phyloP scores from a whole-genome alignment of 495 filamentous ascomycete genomes.

The Penicillium silybi region DNA sequence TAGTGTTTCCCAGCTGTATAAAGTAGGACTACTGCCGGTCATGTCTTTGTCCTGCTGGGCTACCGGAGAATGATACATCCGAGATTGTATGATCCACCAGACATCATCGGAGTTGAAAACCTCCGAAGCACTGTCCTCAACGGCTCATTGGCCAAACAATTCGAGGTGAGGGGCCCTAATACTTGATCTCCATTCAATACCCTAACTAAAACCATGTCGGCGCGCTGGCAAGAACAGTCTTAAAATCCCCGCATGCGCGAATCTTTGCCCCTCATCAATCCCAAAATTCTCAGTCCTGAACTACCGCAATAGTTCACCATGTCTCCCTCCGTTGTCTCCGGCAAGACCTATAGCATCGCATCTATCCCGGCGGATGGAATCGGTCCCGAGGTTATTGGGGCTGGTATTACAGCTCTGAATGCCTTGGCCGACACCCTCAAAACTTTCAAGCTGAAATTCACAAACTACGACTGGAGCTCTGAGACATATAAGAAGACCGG shows the following conservation, averaged over 20 bases:
- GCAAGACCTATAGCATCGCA: conserved; percentile 43
- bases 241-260: conserved; percentile 14
- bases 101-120: conserved; percentile 9
- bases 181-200: conserved; percentile 3
- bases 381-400: conserved; percentile 50
- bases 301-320: conserved; percentile 1
- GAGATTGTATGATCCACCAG: background rate
- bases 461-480: conserved; percentile 49
- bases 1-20: no score
- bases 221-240: background rate
- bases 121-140: conserved; percentile 2
- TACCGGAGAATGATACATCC: background rate
- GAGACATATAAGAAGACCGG: conserved; percentile 51
- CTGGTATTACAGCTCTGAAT: conserved; percentile 44
- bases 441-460: conserved; percentile 48
- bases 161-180: conserved; percentile 5
- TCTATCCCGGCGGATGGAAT: conserved; percentile 54
- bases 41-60: conserved; percentile 14
- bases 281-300: background rate
- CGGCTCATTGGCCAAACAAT: conserved; percentile 6
- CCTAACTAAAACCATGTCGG: conserved; percentile 2
- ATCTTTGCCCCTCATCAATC: conserved; percentile 4
- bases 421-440: conserved; percentile 39
- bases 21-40: conserved; percentile 2
- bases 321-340: conserved; percentile 11